phyloP scores from a whole-genome alignment of 2,329 filamentous ascomycete genomes.

The Claviceps sp. region DNA sequence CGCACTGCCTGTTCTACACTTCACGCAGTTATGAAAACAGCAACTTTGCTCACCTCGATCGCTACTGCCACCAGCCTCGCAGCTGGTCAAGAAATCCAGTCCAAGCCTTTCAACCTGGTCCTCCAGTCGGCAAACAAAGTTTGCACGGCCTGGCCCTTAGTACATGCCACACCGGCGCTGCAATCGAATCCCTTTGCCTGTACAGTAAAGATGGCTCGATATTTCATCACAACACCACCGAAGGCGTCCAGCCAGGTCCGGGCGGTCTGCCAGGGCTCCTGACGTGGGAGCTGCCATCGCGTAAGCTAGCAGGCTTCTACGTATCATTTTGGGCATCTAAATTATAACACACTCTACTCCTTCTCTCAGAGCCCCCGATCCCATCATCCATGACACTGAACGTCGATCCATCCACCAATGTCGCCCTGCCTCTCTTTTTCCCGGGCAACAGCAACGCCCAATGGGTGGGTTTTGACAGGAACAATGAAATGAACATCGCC shows the following conservation, averaged over 20 bases:
- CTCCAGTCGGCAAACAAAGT: slow-evolving; percentile 6
- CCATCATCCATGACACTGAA: slow-evolving; percentile 8
- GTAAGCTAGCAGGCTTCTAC: background rate
- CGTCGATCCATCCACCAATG: slow-evolving; percentile 11
- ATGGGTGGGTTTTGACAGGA: slow-evolving; percentile 13
- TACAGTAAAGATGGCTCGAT: background rate
- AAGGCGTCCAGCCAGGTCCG: slow-evolving; percentile 3
- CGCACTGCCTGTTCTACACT: background rate
- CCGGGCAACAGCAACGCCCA: slow-evolving; percentile 11
- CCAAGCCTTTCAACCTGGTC: slow-evolving; percentile 11
- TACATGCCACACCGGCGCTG: slow-evolving; percentile 11
- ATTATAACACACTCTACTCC: background rate
- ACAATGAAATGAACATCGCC: slow-evolving; percentile 7
- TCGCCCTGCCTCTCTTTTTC: slow-evolving; percentile 10
- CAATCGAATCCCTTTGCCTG: slow-evolving; percentile 11
- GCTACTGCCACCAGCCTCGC: slow-evolving; percentile 3
- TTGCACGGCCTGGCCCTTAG: slow-evolving; percentile 8
- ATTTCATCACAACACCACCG: slow-evolving; percentile 10
- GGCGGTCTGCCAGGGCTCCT: slow-evolving; percentile 6
- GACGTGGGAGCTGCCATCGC: slow-evolving; percentile 6
- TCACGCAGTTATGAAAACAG: slow-evolving; percentile 7
- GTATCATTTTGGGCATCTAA: background rate
- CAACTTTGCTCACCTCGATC: background rate
- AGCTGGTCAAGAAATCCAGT: slow-evolving; percentile 8
- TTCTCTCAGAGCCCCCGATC: background rate